Evolutionary conservation across 2,329 filamentous ascomycete genomes (phyloP).

Genomic region (Penicillium sp.): DNA sequence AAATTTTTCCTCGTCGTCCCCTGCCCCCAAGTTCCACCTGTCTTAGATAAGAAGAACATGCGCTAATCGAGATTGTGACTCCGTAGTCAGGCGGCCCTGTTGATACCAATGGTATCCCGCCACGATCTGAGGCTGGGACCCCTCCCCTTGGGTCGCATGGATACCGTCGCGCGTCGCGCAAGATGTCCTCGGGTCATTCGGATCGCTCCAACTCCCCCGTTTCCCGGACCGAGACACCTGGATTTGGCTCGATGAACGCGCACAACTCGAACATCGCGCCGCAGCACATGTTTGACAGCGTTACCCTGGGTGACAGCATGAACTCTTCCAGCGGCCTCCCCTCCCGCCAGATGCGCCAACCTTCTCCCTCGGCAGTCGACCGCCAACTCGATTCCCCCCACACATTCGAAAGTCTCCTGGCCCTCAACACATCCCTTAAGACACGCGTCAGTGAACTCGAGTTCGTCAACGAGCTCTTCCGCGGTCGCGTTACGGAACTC

Average conservation of each 20-base stretch:
- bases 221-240: slow-evolving; percentile 69
- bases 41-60: slow-evolving; percentile 20
- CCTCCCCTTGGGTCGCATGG: slow-evolving; percentile 49
- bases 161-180: slow-evolving; percentile 60
- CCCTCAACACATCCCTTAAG: slow-evolving; percentile 77
- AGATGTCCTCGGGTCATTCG: slow-evolving; percentile 61
- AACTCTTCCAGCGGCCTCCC: slow-evolving; percentile 46
- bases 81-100: slow-evolving; percentile 36
- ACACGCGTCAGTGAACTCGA: slow-evolving; percentile 92
- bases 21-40: slow-evolving; percentile 4
- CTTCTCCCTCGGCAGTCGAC: slow-evolving; percentile 53
- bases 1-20: slow-evolving; percentile 16
- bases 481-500: slow-evolving; percentile 63
- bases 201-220: slow-evolving; percentile 70
- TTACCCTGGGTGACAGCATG: slow-evolving; percentile 59
- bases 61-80: slow-evolving; percentile 19
- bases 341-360: slow-evolving; percentile 46
- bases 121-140: slow-evolving; percentile 49
- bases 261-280: slow-evolving; percentile 60
- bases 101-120: slow-evolving; percentile 52
- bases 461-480: slow-evolving; percentile 79
- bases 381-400: slow-evolving; percentile 63
- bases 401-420: slow-evolving; percentile 69
- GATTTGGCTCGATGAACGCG: slow-evolving; percentile 48
- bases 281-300: slow-evolving; percentile 69